Base-by-base conservation (phyloP, 441 rosid genomes). In the Gossypium aridum region DNA sequence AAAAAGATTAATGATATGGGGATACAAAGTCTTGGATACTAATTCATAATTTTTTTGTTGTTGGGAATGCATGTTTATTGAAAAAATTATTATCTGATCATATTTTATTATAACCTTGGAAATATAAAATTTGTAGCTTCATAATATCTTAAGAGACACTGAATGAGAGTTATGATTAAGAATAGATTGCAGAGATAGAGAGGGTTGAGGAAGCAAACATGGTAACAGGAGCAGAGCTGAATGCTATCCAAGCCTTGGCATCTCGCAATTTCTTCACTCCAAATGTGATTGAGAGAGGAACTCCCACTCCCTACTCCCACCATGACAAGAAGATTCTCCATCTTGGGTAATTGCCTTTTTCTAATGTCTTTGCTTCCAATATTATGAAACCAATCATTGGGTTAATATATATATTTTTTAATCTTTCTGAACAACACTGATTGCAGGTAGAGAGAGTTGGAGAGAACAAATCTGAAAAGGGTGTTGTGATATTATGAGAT, bases 241-340 rank as follows among this genome's bases (percentile, higher is more conserved):
- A 86, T 62, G 94, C 91, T 2, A 87, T 93, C 8, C 96, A 93
- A 28, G 99, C 93, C 2, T 82, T 93, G 65, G 90, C 97, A 20
- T 90, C 99, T 70, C 93, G 91, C 81, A 91, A 93, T 79, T 96
- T 93, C 96, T 93, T 96, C 69, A 84, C 81, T 64, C 77, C 93
- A 4, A 79, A 82, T 72, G 80, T 88, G 76, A 77, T 91, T 39
- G 90, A 84, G 2, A 56, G 26, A 56, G 62, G 62, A 56, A 79
- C 78, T 39, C 85, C 80, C 67, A 56, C 78, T 70, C 43, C 87
- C 17, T 87, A 82, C 84, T 86, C 96, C 5, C 86, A 81, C 28
- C 83, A 88, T 0, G 92, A 90, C 85, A 91, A 90, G 88, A 92
- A 90, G 76, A 80, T 83, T 1, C 94, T 89, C 76, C 94, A 92